Base-by-base conservation (phyloP, 2,329 filamentous ascomycete genomes). In the Achaetomium macrosporum region DNA sequence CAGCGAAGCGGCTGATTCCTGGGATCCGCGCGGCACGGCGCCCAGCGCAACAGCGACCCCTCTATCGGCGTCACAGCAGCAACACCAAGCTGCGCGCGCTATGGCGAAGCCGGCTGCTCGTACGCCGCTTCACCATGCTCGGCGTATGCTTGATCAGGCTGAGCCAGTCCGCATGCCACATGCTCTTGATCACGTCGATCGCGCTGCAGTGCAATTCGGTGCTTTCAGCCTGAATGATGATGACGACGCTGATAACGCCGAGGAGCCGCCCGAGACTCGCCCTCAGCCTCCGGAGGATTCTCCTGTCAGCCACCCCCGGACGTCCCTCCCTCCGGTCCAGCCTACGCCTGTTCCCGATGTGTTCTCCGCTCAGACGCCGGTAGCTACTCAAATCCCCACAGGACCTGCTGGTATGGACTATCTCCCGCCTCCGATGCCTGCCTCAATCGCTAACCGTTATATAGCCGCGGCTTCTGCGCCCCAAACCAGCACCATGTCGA, bases 161-260 rank as follows among this genome's bases (percentile, higher is more conserved):
- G 93, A 99, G 73, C 90, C 93, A 54, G 93, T 99, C 39, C 90
- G 96, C 59, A 96, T 99, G 92, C 93, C 93, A 42, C 90, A 89
- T 55, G 96, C 96, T 74, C 90, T 93, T 61, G 91, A 93, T 39
- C 57, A 63, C 49, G 87, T 99, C 29, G 92, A 97, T 68, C 85
- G 90, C 63, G 83, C 92, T 60, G 88, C 91, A 46, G 90, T 99
- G 45, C 92, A 97, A 68, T 99, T 99, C 68, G 93, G 93, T 58
- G 95, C 91, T 69, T 89, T 99, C 77, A 95, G 87, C 66, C 71
- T 99, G 64, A 91, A 88, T 66, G 90, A 91, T 45, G 87, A 90
- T 50, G 91, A 96, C 64, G 88, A 96, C 58, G 93, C 97, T 66
- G 90, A 92, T 59, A 90, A 96, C 65, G 84, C 91, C 57, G 93